Evolutionary conservation across 768 basidiomycete genomes (phyloP).

Genomic region (Pholiota microspora): DNA sequence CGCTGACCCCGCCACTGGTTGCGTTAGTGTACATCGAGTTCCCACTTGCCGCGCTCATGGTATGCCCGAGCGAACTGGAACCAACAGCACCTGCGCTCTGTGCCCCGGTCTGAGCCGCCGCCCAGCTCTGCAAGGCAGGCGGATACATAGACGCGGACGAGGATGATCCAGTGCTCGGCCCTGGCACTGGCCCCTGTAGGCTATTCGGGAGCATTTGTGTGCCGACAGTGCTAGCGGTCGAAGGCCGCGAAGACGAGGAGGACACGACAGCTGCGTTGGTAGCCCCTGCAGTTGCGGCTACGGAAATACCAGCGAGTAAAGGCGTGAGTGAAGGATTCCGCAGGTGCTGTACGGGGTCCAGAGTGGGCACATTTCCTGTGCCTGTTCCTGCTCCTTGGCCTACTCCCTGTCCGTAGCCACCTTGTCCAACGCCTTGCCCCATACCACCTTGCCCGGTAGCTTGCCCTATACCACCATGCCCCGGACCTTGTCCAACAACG

Average conservation of each 20-base stretch:
- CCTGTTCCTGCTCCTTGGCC: background rate
- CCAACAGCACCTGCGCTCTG: background rate
- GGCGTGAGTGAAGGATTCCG: slow-evolving; percentile 26
- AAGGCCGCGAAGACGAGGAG: slow-evolving; percentile 40
- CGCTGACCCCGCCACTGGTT: background rate
- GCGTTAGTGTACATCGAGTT: slow-evolving; percentile 5
- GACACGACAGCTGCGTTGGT: slow-evolving; percentile 13
- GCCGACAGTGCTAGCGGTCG: slow-evolving; percentile 39
- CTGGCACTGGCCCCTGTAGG: slow-evolving; percentile 17
- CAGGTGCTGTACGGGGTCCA: slow-evolving; percentile 12
- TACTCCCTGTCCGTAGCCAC: slow-evolving; percentile 1
- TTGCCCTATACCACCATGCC: background rate
- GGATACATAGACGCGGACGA: slow-evolving; percentile 12
- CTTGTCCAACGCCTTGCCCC: background rate
- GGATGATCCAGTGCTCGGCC: slow-evolving; percentile 6
- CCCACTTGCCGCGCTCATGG: slow-evolving; percentile 9
- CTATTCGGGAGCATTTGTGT: slow-evolving; percentile 20
- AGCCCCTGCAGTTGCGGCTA: slow-evolving; percentile 14
- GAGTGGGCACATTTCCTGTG: slow-evolving; percentile 5
- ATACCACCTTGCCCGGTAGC: background rate
- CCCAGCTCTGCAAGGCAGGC: slow-evolving; percentile 20
- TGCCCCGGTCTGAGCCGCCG: slow-evolving; percentile 13
- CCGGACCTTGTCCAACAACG: background rate
- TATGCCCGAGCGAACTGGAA: slow-evolving; percentile 9
- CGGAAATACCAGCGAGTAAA: slow-evolving; percentile 18